These are phyloP conservation scores for Oenanthe sinensis DNA, from an alignment of 129 eudicot genomes.

Conservation along the genomic window DNA sequence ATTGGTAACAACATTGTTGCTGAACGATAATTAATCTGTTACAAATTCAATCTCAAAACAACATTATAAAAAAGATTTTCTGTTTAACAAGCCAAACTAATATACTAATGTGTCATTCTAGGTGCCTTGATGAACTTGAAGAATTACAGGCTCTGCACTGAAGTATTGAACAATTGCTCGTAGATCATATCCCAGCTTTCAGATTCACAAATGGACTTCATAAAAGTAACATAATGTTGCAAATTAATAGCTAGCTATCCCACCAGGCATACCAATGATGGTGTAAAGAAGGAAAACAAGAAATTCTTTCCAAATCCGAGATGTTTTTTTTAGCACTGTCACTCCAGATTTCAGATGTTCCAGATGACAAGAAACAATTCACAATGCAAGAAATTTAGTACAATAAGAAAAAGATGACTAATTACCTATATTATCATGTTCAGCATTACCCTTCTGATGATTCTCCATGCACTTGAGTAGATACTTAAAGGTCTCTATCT, in stretches of 20 bases:
- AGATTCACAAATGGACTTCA: background rate
- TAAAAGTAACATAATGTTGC: background rate
- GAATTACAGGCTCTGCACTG: background rate
- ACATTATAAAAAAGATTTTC: constrained; percentile 4
- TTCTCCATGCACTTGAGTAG: constrained; percentile 82
- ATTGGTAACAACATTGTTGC: constrained; percentile 5
- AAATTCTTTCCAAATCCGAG: background rate
- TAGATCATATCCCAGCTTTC: constrained; percentile 20
- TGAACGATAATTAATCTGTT: constrained; percentile 15
- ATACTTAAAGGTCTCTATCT: constrained; percentile 88
- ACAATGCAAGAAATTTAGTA: background rate
- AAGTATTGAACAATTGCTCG: background rate
- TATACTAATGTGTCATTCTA: constrained; percentile 12
- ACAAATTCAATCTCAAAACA: constrained; percentile 15
- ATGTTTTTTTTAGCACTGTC: background rate
- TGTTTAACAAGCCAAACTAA: constrained; percentile 15
- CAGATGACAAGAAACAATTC: background rate
- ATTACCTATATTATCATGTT: constrained; percentile 13
- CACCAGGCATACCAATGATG: background rate
- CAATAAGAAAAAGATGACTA: background rate
- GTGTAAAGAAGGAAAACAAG: background rate
- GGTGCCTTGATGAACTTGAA: background rate
- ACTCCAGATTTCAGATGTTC: background rate
- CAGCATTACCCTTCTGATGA: constrained; percentile 45
- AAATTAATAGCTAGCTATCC: no score